Base-by-base conservation (phyloP, 768 basidiomycete genomes). In the Mycena albidolilacea region DNA sequence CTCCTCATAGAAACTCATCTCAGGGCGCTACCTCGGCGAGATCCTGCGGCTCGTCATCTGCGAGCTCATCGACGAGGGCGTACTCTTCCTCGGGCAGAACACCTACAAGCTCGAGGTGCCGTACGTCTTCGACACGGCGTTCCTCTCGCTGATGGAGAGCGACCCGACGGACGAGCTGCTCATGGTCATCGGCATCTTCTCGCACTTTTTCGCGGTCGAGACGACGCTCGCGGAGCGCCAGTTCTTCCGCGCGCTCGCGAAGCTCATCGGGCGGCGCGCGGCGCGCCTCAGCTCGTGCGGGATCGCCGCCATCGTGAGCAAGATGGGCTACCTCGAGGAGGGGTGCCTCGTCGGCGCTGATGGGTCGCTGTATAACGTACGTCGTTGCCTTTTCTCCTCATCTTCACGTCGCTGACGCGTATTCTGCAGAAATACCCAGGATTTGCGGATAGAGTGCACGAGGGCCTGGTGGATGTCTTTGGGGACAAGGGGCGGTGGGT, bases 91-190 rank as follows among this genome's bases (percentile, higher is more conserved):
- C 39, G 97, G 98, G 35, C 97, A 99, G 83, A 96, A 97, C 81
- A 98, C 97, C 1, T 98, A 98, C 90, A 98, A 99, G 86, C 90
- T 99, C 48, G 97, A 99, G 83, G 95, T 90, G 75, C 90, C 96
- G 21, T 97, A 97, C 81, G 92, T 90, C 38, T 92, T 99, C 78
- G 97, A 99, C 82, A 99, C 98, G 2, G 97, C 97, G 1, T 98
- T 98, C 87, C 85, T 99, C 73, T 97, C 96, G 52, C 87, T 99
- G 55, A 98, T 99, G 93, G 97, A 99, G 85, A 95, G 92, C 78
- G 97, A 99, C 82, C 92, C 95, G 1, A 99, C 97, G 38, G 97
- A 99, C 78, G 97, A 99, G 78, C 90, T 97, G 58, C 89, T 99
- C 62, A 98, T 97, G 91, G 91, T 97, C 80, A 95, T 98, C 79